Evolutionary conservation across 768 basidiomycete genomes (phyloP), one percentile per base, ranked within the genome.

Genomic region (Mycena amicta): DNA sequence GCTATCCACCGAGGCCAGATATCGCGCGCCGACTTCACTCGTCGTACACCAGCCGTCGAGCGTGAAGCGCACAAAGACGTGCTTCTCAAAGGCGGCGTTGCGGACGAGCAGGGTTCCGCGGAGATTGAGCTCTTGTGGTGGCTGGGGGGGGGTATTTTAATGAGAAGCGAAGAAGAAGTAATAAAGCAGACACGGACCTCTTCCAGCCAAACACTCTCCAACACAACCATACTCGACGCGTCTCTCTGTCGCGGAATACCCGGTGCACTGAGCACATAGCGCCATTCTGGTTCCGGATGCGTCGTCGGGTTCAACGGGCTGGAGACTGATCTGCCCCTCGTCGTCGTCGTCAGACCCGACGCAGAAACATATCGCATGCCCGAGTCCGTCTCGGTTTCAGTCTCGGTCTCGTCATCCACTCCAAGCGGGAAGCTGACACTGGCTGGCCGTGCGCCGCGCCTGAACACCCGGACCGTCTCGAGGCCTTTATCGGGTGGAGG

Each of bases 21-120:
- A 73, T 46, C 67, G 72, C n/a, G 80, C 88, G 41, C 72, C 60
- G 29, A 97, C 93, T 70, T 98, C 96, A 41, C 86, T 88, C 0
- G 92, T 91, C 3, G 95, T 98, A 61, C 89, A 85, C 96, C 96
- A 98, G 49, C 90, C 86, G 71, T 98, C 96, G 47, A 96, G 78
- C 1, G 96, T 98, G 71, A 95, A 98, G 1, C 95, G 79, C 0
- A 97, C 81, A 0, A 83, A 86, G 46, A 98, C 88, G 52, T 83
- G 79, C 74, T 98, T 98, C 71, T 91, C 87, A 61, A 90, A 98
- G 0, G 90, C 77, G 53, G 97, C 64, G 70, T 98, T 98, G 63
- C 88, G 84, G 20, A 94, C 93, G 50, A 93, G 82, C 55, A 97
- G 74, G 6, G 89, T 85, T 5, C 96, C 96, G 2, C 80, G 75